Percentiles rank a stretch among this genome's conserved stretches.
phyloP scores from a whole-genome alignment of 2,329 filamentous ascomycete genomes.

The Claviceps purpurea region DNA sequence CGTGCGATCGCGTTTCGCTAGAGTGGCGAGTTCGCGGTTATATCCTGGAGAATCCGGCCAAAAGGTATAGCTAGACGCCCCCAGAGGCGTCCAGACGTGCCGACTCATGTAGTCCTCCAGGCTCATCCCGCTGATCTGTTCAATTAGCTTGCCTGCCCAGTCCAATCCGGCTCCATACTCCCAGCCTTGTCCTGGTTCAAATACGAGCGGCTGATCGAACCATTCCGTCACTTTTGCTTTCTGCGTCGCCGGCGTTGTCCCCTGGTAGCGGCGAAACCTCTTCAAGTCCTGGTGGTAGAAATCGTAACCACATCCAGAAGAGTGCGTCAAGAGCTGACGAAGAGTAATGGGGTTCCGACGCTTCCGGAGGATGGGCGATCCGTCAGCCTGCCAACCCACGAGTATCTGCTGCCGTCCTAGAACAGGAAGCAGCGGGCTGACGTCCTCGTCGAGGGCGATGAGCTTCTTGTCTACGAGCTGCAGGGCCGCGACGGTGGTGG shows the following conservation, averaged over 20 bases:
- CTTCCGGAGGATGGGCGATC: constrained; percentile 20
- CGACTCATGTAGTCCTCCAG: constrained; percentile 30
- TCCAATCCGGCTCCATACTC: constrained; percentile 35
- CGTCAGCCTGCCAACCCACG: constrained; percentile 29
- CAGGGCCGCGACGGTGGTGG: constrained; percentile 38
- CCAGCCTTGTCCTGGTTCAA: constrained; percentile 36
- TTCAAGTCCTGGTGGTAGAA: constrained; percentile 18
- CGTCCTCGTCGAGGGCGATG: background rate
- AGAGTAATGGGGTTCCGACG: constrained; percentile 29
- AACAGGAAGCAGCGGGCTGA: constrained; percentile 23
- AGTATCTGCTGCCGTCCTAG: constrained; percentile 36
- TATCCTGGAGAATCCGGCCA: background rate
- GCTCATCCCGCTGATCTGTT: constrained; percentile 27
- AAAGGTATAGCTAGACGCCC: background rate
- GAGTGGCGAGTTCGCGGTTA: background rate
- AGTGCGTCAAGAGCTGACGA: constrained; percentile 37
- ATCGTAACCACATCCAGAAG: constrained; percentile 33
- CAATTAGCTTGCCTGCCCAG: constrained; percentile 39
- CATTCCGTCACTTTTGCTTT: constrained; percentile 12
- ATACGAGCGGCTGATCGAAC: constrained; percentile 23
- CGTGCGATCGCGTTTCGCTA: background rate
- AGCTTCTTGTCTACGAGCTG: constrained; percentile 35
- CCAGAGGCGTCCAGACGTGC: background rate
- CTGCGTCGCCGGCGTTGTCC: background rate
- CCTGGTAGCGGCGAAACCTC: background rate